Conservation (phyloP, 1,284 basidiomycete genomes). For the Cryptococcus wingfieldii region DNA sequence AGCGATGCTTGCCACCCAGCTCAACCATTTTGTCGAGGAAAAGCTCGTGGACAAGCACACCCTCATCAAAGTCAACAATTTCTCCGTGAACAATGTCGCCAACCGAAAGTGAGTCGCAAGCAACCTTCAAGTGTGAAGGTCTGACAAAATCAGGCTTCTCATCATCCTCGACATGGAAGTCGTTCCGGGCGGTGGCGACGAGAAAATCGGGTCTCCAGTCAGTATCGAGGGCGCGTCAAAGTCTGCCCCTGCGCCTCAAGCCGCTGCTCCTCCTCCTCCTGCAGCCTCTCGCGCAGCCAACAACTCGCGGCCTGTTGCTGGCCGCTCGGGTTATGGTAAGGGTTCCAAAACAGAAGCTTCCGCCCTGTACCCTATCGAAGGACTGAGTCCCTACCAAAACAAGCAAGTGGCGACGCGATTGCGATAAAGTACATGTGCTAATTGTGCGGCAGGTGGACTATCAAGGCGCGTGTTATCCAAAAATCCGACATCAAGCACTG, state of each 20-base stretch:
- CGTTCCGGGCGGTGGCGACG: conserved; percentile 50
- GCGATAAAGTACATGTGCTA: not conserved
- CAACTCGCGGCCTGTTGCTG: not conserved
- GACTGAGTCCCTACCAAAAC: conserved; percentile 93
- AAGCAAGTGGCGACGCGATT: conserved; percentile 53
- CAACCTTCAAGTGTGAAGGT: not conserved
- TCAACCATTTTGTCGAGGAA: conserved; percentile 71
- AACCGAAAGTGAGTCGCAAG: conserved; percentile 62
- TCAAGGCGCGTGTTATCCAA: conserved; percentile 88
- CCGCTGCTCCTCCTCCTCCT: conserved; percentile 22
- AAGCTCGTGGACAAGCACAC: conserved; percentile 68
- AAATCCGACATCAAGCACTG: conserved; percentile 87
- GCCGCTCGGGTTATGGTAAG: conserved; percentile 11
- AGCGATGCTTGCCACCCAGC: conserved; percentile 91
- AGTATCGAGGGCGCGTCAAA: conserved; percentile 47
- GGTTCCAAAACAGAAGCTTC: too few relatives aligned
- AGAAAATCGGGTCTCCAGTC: conserved; percentile 72
- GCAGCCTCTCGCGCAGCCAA: not conserved
- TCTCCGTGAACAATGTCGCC: conserved; percentile 80
- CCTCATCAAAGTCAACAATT: conserved; percentile 68
- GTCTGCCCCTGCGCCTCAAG: conserved; percentile 27
- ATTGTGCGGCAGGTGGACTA: conserved; percentile 64
- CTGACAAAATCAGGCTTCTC: conserved; percentile 58
- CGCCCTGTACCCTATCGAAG: conserved; percentile 80
- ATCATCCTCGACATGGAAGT: conserved; percentile 75